Percentiles rank a stretch among this genome's conserved stretches.
Conservation (phyloP, 73 alveolate species). For the Tetrahymena borealis region DNA sequence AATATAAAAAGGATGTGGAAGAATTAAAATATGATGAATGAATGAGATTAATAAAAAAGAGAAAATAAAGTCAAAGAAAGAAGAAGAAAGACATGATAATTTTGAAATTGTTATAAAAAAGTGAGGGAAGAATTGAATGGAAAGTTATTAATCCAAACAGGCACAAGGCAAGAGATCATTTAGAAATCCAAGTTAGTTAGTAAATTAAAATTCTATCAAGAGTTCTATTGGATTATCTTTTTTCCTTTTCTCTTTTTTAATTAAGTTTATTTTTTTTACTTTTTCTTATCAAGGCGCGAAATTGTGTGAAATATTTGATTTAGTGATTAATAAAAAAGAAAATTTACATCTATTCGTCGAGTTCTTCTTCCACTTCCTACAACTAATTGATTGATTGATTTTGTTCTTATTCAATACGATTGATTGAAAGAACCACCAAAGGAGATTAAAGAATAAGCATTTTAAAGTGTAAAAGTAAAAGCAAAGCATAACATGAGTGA, state of each 20-base stretch:
- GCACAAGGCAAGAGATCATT: too few relatives aligned
- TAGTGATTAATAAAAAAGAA: background rate
- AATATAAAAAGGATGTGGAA: too few relatives aligned
- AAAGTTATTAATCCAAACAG: too few relatives aligned
- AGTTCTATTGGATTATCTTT: background rate
- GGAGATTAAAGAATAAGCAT: background rate
- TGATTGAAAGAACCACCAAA: background rate
- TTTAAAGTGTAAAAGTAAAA: background rate
- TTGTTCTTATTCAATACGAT: background rate
- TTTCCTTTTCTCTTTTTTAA: background rate
- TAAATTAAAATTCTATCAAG: background rate
- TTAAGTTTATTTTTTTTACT: background rate
- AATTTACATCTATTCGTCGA: background rate
- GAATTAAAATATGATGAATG: too few relatives aligned
- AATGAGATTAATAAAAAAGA: too few relatives aligned
- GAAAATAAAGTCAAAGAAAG: too few relatives aligned
- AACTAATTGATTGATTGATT: background rate
- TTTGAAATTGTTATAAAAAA: too few relatives aligned
- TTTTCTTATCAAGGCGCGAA: conserved; percentile 1
- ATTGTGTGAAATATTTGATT: background rate
- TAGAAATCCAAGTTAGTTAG: too few relatives aligned
- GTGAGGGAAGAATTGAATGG: too few relatives aligned
- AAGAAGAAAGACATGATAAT: too few relatives aligned
- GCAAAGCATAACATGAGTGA: background rate
- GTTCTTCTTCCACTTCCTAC: background rate